Evolutionary conservation across 1,139 yeast species (phyloP).

Genomic region (Protomyces inundatus): DNA sequence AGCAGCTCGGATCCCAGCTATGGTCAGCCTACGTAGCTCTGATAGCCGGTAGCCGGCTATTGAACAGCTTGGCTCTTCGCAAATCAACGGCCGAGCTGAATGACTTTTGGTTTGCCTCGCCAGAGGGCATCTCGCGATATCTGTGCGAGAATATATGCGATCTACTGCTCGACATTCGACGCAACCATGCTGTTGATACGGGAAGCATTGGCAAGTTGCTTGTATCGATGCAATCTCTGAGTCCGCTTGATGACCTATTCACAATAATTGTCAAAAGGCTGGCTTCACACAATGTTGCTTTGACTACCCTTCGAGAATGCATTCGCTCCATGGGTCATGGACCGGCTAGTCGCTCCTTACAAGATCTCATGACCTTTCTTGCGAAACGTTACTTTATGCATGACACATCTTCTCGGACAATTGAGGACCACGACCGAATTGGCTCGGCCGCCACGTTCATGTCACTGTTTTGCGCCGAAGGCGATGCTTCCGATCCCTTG

Average conservation of each 20-base stretch:
- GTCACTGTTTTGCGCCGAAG: neutral
- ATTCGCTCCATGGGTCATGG: neutral
- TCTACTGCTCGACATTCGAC: neutral
- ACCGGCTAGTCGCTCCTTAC: neutral
- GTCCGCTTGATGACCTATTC: neutral
- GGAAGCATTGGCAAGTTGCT: neutral
- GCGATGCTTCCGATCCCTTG: neutral
- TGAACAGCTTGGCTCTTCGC: neutral
- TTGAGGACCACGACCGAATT: neutral
- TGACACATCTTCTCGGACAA: neutral
- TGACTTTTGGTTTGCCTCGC: neutral
- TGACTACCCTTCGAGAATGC: neutral
- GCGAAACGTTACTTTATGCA: neutral
- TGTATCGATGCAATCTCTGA: neutral
- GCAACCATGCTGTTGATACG: neutral
- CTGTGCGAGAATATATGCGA: neutral
- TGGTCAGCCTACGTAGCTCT: neutral
- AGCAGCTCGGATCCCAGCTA: neutral
- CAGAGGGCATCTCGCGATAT: neutral
- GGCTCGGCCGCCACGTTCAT: slow-evolving; percentile 5
- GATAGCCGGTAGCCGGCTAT: neutral
- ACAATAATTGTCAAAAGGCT: neutral
- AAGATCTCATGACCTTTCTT: neutral
- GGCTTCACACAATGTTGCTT: neutral
- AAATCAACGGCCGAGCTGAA: neutral